Evolutionary conservation across 768 basidiomycete species (phyloP).

Genomic region (Phallus indusiatus): DNA sequence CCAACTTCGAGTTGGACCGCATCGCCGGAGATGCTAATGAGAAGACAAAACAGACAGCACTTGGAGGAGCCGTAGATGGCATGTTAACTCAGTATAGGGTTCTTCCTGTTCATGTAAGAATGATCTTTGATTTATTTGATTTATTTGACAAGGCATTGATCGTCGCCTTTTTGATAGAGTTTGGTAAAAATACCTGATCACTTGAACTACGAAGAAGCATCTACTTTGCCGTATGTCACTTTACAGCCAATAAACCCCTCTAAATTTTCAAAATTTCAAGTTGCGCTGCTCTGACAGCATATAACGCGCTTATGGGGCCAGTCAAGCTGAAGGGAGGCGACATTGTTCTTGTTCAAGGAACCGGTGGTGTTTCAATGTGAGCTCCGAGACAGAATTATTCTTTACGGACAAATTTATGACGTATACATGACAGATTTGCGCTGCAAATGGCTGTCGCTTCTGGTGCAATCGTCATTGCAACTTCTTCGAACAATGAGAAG

Average conservation of each 20-base stretch:
- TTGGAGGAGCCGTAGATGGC: slow-evolving; percentile 43
- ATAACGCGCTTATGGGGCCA: slow-evolving; percentile 45
- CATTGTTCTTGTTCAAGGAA: slow-evolving; percentile 45
- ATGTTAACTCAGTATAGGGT: slow-evolving; percentile 45
- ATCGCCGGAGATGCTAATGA: slow-evolving; percentile 34
- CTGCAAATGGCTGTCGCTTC: slow-evolving; percentile 52
- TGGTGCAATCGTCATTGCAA: slow-evolving; percentile 56
- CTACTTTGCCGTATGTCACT: slow-evolving; percentile 45
- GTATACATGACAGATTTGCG: slow-evolving; percentile 34
- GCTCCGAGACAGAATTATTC: slow-evolving; percentile 10
- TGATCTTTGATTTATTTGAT: slow-evolving; percentile 18
- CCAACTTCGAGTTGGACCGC: slow-evolving; percentile 43
- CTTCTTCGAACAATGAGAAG: slow-evolving; percentile 60
- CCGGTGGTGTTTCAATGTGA: slow-evolving; percentile 48
- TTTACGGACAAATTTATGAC: slow-evolving; percentile 8
- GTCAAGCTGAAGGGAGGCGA: slow-evolving; percentile 48
- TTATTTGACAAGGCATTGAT: neutral
- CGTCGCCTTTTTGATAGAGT: slow-evolving; percentile 8
- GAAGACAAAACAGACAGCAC: slow-evolving; percentile 25
- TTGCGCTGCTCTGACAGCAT: slow-evolving; percentile 56
- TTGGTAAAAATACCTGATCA: slow-evolving; percentile 46
- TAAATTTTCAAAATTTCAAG: slow-evolving; percentile 18
- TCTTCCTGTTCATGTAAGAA: slow-evolving; percentile 38
- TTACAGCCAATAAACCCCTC: neutral
- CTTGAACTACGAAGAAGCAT: slow-evolving; percentile 53